Percentiles rank a stretch among this genome's conserved stretches.
Evolutionary conservation across 805 yeast species (phyloP).

Genomic region (Candida tammaniensis): DNA sequence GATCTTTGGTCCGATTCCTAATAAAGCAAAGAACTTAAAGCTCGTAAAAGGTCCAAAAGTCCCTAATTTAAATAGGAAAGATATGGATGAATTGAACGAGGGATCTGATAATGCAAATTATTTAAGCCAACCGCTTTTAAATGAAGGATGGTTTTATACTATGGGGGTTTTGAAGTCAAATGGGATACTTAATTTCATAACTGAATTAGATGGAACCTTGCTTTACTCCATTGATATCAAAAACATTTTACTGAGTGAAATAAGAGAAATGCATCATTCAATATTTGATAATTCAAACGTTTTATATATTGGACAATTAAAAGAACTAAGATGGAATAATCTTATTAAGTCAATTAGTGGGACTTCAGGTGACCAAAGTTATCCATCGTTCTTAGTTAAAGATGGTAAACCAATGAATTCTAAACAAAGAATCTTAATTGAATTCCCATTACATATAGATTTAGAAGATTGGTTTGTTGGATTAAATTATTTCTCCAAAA

Average conservation of each 20-base stretch:
- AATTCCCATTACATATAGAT: conserved; percentile 66
- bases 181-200: conserved; percentile 58
- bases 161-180: conserved; percentile 67
- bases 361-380: conserved; percentile 18
- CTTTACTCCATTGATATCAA: conserved; percentile 59
- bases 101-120: neutral
- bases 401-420: conserved; percentile 34
- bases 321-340: conserved; percentile 49
- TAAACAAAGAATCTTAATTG: conserved; percentile 47
- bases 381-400: conserved; percentile 25
- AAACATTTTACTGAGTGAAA: conserved; percentile 53
- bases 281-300: conserved; percentile 58
- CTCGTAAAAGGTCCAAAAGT: conserved; percentile 37
- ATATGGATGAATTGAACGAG: conserved; percentile 1
- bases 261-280: conserved; percentile 62
- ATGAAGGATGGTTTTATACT: conserved; percentile 69
- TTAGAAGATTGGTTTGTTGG: conserved; percentile 78
- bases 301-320: conserved; percentile 55
- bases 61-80: conserved; percentile 23
- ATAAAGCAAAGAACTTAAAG: conserved; percentile 34
- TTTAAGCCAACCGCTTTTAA: conserved; percentile 5
- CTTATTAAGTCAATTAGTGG: conserved; percentile 27
- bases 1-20: conserved; percentile 60
- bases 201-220: conserved; percentile 62
- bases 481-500: conserved; percentile 56